Evolutionary conservation across 2,329 filamentous ascomycete species (phyloP).

Genomic region (Fusarium phyllophilum): DNA sequence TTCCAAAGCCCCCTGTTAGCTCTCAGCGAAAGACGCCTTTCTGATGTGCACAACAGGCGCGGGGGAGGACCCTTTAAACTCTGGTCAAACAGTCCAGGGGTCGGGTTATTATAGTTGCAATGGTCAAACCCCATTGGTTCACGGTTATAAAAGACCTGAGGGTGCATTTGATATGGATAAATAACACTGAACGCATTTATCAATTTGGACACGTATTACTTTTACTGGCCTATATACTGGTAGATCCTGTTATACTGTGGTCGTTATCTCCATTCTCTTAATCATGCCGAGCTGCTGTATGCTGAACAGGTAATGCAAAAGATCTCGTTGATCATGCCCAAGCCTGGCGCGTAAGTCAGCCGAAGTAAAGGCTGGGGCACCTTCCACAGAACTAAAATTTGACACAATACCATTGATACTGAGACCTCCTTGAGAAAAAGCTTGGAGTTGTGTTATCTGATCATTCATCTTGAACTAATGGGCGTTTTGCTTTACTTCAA

Average conservation of each 20-base stretch:
- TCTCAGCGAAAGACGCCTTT: background rate
- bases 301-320: background rate
- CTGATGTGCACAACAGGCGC: background rate
- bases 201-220: background rate
- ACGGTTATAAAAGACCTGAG: background rate
- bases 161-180: slow-evolving; percentile 57
- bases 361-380: background rate
- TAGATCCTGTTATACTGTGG: background rate
- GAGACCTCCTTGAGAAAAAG: background rate
- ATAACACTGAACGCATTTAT: background rate
- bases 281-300: no score
- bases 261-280: background rate
- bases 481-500: background rate
- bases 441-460: background rate
- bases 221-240: background rate
- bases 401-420: background rate
- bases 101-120: background rate
- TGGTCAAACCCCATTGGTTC: slow-evolving; percentile 49
- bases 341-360: background rate
- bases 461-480: background rate
- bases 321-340: background rate
- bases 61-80: slow-evolving; percentile 18
- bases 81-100: background rate
- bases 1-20: background rate
- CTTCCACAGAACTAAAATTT: background rate